These are phyloP conservation scores for Micractinium conductrix DNA, from an alignment of 139 green algal species.

Conservation along the genomic window DNA sequence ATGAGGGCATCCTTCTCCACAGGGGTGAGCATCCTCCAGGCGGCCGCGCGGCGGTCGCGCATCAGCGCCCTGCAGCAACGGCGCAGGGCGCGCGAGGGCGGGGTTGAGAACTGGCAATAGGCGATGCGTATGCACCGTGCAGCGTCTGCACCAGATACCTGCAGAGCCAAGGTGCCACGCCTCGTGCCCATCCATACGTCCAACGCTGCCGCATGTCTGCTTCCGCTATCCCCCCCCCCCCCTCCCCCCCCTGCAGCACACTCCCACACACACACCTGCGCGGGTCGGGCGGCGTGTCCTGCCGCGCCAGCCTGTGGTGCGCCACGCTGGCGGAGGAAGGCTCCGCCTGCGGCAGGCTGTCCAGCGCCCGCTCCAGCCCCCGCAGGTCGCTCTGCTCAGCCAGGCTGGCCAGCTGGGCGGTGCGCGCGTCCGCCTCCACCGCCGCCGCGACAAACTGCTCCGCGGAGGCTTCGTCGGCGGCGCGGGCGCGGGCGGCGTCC, in stretches of 20 bases:
- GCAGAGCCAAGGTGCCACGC: no score
- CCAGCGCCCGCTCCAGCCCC: constrained; percentile 67
- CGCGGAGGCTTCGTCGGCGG: not conserved
- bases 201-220: no score
- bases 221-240: no score
- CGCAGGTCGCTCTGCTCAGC: constrained; percentile 80
- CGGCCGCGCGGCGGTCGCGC: constrained; percentile 42
- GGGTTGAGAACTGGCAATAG: no score
- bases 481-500: not conserved
- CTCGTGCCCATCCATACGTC: no score
- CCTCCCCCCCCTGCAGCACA: not conserved
- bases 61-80: constrained; percentile 44
- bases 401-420: constrained; percentile 77
- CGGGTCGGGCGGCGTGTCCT: constrained; percentile 53
- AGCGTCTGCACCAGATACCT: no score
- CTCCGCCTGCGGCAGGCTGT: constrained; percentile 47
- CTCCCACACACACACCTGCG: constrained; percentile 17
- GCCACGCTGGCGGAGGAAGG: not conserved
- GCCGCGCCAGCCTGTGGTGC: not conserved
- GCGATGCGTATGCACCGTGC: no score
- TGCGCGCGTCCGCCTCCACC: constrained; percentile 43
- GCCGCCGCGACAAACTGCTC: constrained; percentile 33
- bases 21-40: constrained; percentile 58
- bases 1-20: constrained; percentile 83
- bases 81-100: no score